A percentile compares a stretch with the other conserved stretches of the same genome.
Evolutionary conservation across 768 basidiomycete species (phyloP).

Genomic region (Lactifluus volemus): DNA sequence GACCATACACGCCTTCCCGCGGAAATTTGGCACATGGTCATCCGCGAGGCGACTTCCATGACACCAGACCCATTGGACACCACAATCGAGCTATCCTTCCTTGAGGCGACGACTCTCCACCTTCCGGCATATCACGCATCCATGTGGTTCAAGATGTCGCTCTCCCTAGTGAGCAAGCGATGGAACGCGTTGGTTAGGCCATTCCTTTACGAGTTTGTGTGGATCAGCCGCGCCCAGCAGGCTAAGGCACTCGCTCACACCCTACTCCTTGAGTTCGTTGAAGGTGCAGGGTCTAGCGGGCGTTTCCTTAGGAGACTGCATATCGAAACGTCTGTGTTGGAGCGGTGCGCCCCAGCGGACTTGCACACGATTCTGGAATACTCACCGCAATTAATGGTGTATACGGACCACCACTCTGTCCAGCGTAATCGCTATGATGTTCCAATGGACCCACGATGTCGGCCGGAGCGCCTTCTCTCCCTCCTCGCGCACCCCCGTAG

Average conservation of each 20-base stretch:
- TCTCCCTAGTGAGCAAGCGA: constrained; percentile 45
- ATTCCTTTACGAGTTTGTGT: constrained; percentile 58
- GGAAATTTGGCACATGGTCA: constrained; percentile 59
- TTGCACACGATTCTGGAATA: constrained; percentile 62
- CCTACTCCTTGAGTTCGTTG: constrained; percentile 36
- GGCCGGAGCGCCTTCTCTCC: constrained; percentile 50
- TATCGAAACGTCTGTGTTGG: constrained; percentile 58
- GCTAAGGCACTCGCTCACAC: constrained; percentile 40
- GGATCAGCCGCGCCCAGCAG: constrained; percentile 50
- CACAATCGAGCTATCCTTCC: constrained; percentile 48
- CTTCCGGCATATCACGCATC: constrained; percentile 37
- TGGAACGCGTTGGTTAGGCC: constrained; percentile 49
- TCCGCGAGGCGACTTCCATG: constrained; percentile 46
- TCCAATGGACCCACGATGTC: constrained; percentile 36
- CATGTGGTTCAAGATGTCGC: constrained; percentile 41
- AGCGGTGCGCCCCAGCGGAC: constrained; percentile 57
- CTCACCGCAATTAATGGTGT: constrained; percentile 49
- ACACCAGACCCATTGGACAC: constrained; percentile 39
- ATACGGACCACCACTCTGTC: constrained; percentile 56
- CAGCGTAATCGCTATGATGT: constrained; percentile 44
- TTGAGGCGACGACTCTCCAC: constrained; percentile 35
- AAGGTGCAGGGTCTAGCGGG: constrained; percentile 28
- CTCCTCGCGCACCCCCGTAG: constrained; percentile 48
- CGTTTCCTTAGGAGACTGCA: constrained; percentile 54
- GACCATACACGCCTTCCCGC: constrained; percentile 34